phyloP scores from a whole-genome alignment of 208 protist genomes.

The Crithidia mellificae region DNA sequence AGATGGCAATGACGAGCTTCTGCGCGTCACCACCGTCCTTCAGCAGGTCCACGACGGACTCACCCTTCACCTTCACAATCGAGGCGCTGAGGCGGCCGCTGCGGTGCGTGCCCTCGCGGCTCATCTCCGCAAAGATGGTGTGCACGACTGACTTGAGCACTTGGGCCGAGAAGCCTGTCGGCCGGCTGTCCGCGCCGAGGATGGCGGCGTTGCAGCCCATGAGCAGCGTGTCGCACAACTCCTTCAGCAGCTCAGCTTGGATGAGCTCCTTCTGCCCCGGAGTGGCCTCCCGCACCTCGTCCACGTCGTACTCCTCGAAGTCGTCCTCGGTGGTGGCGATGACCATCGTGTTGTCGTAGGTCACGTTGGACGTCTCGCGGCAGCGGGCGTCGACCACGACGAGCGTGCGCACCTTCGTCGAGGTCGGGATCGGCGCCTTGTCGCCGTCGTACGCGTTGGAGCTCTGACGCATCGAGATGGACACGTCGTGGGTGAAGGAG shows the following conservation, averaged over 20 bases:
- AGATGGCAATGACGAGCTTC: slow-evolving; percentile 80
- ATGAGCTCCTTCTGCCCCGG: slow-evolving; percentile 30
- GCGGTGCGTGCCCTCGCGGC: slow-evolving; percentile 19
- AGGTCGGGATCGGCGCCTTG: slow-evolving; percentile 25
- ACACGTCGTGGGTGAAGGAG: slow-evolving; percentile 26
- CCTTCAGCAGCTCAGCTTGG: slow-evolving; percentile 49
- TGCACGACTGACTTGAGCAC: slow-evolving; percentile 67
- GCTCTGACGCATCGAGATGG: slow-evolving; percentile 24
- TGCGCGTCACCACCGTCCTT: slow-evolving; percentile 34
- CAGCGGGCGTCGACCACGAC: slow-evolving; percentile 67
- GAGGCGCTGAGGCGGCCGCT: slow-evolving; percentile 55
- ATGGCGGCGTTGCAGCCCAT: slow-evolving; percentile 74
- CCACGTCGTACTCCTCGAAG: slow-evolving; percentile 81
- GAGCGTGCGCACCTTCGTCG: slow-evolving; percentile 73
- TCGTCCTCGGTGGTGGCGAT: slow-evolving; percentile 70
- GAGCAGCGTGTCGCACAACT: slow-evolving; percentile 61
- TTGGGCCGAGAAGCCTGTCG: slow-evolving; percentile 44
- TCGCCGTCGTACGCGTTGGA: slow-evolving; percentile 19
- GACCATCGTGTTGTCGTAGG: slow-evolving; percentile 62
- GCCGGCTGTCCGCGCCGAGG: slow-evolving; percentile 66
- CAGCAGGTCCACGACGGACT: slow-evolving; percentile 66
- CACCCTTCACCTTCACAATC: slow-evolving; percentile 69
- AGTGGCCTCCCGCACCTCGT: slow-evolving; percentile 65
- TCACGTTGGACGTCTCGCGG: slow-evolving; percentile 66
- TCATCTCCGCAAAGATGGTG: slow-evolving; percentile 50